phyloP scores from a whole-genome alignment of 2,329 filamentous ascomycete genomes.

The Calonectria hongkongensis region DNA sequence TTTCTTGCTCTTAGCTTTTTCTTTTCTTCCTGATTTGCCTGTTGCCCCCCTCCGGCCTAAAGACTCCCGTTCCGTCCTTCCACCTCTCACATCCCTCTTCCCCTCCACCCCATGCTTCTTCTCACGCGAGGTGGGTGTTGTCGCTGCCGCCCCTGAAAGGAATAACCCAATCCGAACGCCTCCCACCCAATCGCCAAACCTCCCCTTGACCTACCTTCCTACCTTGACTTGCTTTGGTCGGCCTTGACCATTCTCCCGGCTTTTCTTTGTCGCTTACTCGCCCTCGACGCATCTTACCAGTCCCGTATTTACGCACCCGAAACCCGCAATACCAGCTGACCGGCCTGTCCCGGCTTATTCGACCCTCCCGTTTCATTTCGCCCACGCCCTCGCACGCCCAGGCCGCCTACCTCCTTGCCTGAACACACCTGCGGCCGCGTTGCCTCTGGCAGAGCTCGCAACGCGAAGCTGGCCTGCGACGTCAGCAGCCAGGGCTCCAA shows the following conservation, averaged over 20 bases:
- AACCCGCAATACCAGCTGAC: constrained; percentile 39
- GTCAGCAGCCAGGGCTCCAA: constrained; percentile 53
- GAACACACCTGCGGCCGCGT: constrained; percentile 38
- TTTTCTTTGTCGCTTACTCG: constrained; percentile 29
- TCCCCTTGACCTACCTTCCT: constrained; percentile 36
- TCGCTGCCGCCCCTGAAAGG: constrained; percentile 41
- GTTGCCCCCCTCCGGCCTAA: constrained; percentile 12
- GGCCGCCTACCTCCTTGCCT: constrained; percentile 43
- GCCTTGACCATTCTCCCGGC: constrained; percentile 22
- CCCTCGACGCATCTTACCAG: constrained; percentile 21
- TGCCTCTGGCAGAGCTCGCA: constrained; percentile 49
- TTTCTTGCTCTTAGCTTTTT: constrained; percentile 6
- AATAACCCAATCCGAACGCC: constrained; percentile 38
- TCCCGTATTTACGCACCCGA: constrained; percentile 32
- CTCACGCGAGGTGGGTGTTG: constrained; percentile 35
- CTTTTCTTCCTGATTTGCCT: background rate
- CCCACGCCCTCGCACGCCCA: constrained; percentile 49
- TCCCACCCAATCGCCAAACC: constrained; percentile 50
- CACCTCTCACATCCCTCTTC: constrained; percentile 16
- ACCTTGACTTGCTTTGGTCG: constrained; percentile 17
- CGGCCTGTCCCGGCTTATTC: constrained; percentile 33
- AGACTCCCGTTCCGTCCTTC: constrained; percentile 24
- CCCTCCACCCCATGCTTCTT: constrained; percentile 34
- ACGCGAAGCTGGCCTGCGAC: constrained; percentile 50
- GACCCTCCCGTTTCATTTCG: constrained; percentile 35